Base-by-base conservation (phyloP, 2,329 filamentous ascomycete species). In the Dryadomyces quercus-mongolicae region DNA sequence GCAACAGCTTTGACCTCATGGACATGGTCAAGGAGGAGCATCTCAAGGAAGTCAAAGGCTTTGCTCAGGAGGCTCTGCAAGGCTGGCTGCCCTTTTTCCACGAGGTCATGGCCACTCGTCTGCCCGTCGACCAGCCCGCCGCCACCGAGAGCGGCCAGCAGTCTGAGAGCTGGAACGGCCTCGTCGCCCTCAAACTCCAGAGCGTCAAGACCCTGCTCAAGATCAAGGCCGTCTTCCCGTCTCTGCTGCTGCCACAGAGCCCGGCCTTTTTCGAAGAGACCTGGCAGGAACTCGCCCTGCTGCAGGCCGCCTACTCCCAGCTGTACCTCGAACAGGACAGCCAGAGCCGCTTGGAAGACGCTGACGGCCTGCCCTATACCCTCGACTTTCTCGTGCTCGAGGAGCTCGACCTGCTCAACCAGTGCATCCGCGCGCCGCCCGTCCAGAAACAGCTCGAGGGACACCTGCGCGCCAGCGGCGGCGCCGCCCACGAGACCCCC, bases 11-110 rank as follows among this genome's bases (percentile, higher is more conserved):
- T 67, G 90, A 97, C 66, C 88, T 93, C 55, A 81, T 98, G 72
- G 90, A 97, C 70, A 95, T 96, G 81, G 87, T 97, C 60, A 86
- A 95, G 75, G 91, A 95, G 61, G 88, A 95, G 61, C 88, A 97
- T 70, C 87, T 88, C 63, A 78, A 79, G 55, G 88, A 88, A 54
- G 89, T 97, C 57, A 93, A 88, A 68, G 78, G 77, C 1, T 98
- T 98, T 67, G 90, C 92, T 53, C 88, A 95, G 57, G 86, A 95
- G 64, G 82, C 89, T 0, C 76, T 97, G 50, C 78, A 76, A 61
- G 80, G 81, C 51, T 98, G 93, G 93, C 84, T 88, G 58, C 88
- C 91, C 5, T 95, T 95, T 73, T 93, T 97, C 72, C 76, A 89
- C 60, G 77, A 80, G 43, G 81, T 86, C 9, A 74, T 97, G 66